Conservation (phyloP, 768 basidiomycete genomes). For the Pholiota molesta region DNA sequence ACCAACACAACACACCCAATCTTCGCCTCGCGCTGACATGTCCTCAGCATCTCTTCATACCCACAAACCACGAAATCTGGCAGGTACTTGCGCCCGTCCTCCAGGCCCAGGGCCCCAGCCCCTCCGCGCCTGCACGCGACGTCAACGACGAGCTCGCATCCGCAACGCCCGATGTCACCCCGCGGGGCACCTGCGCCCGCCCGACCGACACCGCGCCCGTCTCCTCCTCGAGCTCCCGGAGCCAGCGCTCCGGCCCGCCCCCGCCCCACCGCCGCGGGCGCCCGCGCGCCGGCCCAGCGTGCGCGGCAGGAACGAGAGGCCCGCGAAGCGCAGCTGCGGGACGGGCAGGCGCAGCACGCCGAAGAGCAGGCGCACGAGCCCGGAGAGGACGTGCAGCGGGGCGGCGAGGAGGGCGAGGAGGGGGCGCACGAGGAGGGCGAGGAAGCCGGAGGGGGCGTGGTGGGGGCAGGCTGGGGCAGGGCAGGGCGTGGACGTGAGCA, state of each 20-base stretch:
- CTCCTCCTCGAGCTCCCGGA: slow-evolving; percentile 82
- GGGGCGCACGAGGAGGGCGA: slow-evolving; percentile 33
- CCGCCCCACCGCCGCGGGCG: slow-evolving; percentile 31
- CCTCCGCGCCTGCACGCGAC: slow-evolving; percentile 29
- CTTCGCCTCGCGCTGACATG: slow-evolving; percentile 70
- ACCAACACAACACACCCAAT: slow-evolving; percentile 83
- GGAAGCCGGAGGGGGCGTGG: slow-evolving; percentile 15
- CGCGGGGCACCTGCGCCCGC: slow-evolving; percentile 34
- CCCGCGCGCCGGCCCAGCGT: neutral
- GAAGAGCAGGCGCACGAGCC: slow-evolving; percentile 67
- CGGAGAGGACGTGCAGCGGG: slow-evolving; percentile 62
- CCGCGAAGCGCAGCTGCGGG: slow-evolving; percentile 56
- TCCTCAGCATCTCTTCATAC: slow-evolving; percentile 79
- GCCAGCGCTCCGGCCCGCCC: slow-evolving; percentile 74
- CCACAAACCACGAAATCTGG: slow-evolving; percentile 82
- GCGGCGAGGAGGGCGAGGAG: slow-evolving; percentile 55
- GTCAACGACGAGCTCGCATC: slow-evolving; percentile 46
- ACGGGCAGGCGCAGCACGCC: slow-evolving; percentile 69
- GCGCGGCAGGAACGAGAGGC: slow-evolving; percentile 34
- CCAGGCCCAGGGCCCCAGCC: slow-evolving; percentile 22
- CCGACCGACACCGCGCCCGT: slow-evolving; percentile 73
- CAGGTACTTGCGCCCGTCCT: slow-evolving; percentile 51
- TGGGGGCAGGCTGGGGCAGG: slow-evolving; percentile 9
- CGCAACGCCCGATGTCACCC: slow-evolving; percentile 33
- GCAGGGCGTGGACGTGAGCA: neutral